These are phyloP conservation scores for Fimicolochytrium jonesii DNA, from an alignment of 192 early-diverging fungal genomes.

Conservation along the genomic window DNA sequence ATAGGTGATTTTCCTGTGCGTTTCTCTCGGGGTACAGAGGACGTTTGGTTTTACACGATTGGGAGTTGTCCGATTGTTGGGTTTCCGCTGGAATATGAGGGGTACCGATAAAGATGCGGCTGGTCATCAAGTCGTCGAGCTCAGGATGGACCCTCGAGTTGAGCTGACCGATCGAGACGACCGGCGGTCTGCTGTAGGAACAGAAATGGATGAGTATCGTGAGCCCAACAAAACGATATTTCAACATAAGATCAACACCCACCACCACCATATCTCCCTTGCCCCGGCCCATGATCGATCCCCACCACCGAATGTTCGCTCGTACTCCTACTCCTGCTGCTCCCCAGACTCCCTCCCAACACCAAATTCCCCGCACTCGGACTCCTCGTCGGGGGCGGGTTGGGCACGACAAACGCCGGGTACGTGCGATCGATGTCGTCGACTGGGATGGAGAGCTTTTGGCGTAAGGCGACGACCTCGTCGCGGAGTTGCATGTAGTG, in stretches of 20 bases:
- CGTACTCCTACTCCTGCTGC: conserved; percentile 4
- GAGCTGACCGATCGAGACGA: conserved; percentile 25
- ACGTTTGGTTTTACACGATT: too few species aligned
- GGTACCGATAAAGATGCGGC: too few species aligned
- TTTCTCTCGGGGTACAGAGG: too few species aligned
- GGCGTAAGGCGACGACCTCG: conserved; percentile 18
- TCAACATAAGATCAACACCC: not conserved
- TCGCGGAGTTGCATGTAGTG: conserved; percentile 31
- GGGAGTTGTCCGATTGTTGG: too few species aligned
- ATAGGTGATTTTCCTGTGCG: too few species aligned
- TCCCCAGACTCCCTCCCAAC: too few species aligned
- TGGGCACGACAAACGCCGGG: conserved; percentile 18
- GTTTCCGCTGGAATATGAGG: too few species aligned
- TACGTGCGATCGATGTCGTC: conserved; percentile 30
- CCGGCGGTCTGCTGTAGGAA: not conserved
- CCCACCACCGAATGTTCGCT: conserved; percentile 6
- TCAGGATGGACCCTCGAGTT: conserved; percentile 19
- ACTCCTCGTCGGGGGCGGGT: not conserved
- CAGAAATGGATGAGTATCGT: not conserved
- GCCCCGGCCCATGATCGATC: not conserved
- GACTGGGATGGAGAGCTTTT: conserved; percentile 11
- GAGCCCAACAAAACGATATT: not conserved
- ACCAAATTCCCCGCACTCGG: not conserved
- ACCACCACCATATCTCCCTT: not conserved
- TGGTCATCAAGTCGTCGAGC: too few species aligned